phyloP scores from a whole-genome alignment of 2,329 filamentous ascomycete genomes.

The Ceratocystis harringtonii region DNA sequence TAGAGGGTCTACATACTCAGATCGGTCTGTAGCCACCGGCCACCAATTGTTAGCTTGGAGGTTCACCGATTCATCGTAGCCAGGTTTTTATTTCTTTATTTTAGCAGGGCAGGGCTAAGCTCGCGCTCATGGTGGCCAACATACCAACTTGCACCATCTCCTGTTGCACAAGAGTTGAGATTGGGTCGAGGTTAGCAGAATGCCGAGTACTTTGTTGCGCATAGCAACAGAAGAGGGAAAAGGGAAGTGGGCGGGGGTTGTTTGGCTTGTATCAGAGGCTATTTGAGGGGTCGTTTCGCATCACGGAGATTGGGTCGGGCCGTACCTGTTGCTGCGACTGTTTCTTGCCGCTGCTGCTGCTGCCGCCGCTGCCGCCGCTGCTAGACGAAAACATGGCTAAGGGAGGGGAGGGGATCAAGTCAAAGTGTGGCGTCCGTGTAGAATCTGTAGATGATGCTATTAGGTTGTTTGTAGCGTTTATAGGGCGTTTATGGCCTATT shows the following conservation, averaged over 20 bases:
- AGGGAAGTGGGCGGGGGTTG: background rate
- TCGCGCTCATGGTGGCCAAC: slow-evolving; percentile 19
- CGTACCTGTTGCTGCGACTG: slow-evolving; percentile 50
- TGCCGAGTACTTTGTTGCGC: background rate
- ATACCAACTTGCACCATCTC: slow-evolving; percentile 99
- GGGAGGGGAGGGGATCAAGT: background rate
- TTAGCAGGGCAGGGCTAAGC: background rate
- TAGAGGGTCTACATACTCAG: slow-evolving; percentile 38
- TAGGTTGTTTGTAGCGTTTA: too few species aligned
- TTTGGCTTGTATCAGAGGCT: background rate
- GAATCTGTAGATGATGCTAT: too few species aligned
- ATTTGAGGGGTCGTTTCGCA: background rate
- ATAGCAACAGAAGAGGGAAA: background rate
- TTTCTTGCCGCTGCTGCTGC: slow-evolving; percentile 50
- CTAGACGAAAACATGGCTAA: slow-evolving; percentile 49
- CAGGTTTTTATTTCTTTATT: background rate
- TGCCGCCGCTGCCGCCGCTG: slow-evolving; percentile 39
- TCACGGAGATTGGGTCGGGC: slow-evolving; percentile 17
- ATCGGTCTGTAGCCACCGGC: slow-evolving; percentile 34
- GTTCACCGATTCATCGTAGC: slow-evolving; percentile 4
- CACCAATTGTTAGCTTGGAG: background rate
- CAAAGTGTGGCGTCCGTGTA: background rate
- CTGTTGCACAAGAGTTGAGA: slow-evolving; percentile 31
- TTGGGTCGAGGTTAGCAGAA: background rate
- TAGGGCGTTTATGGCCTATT: too few species aligned